Evolutionary conservation across 176 grass and related monocot species (phyloP).

Genomic region (Musa beccarii): DNA sequence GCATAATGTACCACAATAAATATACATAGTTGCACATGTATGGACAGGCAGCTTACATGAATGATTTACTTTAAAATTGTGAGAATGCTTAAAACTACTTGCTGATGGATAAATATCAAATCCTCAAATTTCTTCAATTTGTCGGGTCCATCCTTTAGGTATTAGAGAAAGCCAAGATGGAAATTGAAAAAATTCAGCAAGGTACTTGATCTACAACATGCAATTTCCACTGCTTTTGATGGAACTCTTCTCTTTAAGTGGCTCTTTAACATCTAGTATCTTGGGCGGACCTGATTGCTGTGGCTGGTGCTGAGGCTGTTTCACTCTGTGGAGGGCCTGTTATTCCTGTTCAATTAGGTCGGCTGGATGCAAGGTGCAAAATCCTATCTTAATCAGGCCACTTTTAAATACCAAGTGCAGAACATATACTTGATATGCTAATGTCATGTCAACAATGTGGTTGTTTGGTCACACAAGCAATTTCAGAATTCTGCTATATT

Average conservation of each 20-base stretch:
- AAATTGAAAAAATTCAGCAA: constrained; percentile 49
- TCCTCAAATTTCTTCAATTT: background rate
- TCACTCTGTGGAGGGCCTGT: constrained; percentile 66
- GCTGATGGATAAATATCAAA: background rate
- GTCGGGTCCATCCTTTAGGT: constrained; percentile 26
- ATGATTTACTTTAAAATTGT: background rate
- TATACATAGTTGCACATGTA: background rate
- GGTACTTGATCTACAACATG: constrained; percentile 33
- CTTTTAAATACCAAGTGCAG: background rate
- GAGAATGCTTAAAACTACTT: constrained; percentile 23
- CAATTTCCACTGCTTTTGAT: constrained; percentile 7
- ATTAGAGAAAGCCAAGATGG: constrained; percentile 72
- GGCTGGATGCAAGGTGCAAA: constrained; percentile 74
- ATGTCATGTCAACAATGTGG: background rate
- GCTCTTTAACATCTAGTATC: constrained; percentile 43
- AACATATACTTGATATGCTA: background rate
- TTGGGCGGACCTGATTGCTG: constrained; percentile 94
- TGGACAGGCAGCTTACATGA: background rate
- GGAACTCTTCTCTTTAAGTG: constrained; percentile 5
- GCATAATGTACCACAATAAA: constrained; percentile 1
- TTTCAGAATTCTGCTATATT: background rate
- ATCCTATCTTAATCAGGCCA: background rate
- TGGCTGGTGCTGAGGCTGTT: constrained; percentile 85
- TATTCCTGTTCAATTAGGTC: constrained; percentile 69
- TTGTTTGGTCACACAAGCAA: too few relatives aligned